These are phyloP conservation scores for Aspergillus sp. DNA, from an alignment of 2,329 filamentous ascomycete species.

Conservation along the genomic window DNA sequence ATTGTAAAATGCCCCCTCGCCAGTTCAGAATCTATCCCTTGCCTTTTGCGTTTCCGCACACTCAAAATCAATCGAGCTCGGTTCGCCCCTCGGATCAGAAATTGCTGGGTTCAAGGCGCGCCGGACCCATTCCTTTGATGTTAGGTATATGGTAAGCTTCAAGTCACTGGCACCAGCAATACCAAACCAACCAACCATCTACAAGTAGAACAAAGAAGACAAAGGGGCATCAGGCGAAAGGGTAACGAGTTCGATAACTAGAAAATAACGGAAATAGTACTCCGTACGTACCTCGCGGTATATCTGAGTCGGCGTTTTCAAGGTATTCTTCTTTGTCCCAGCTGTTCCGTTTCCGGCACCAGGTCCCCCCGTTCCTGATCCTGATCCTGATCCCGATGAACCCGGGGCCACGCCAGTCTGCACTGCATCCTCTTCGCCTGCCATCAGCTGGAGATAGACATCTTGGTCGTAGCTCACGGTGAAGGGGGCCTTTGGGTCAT, in stretches of 20 bases:
- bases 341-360: background rate
- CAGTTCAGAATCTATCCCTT: slow-evolving; percentile 9
- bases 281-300: slow-evolving; percentile 27
- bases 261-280: background rate
- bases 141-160: background rate
- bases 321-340: slow-evolving; percentile 13
- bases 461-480: slow-evolving; percentile 34
- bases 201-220: background rate
- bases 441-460: slow-evolving; percentile 29
- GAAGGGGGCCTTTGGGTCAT: slow-evolving; percentile 12
- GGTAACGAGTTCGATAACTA: background rate
- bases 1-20: background rate
- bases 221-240: background rate
- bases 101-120: slow-evolving; percentile 30
- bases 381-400: background rate
- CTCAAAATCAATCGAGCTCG: slow-evolving; percentile 29
- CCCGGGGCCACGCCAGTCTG: background rate
- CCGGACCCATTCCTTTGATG: slow-evolving; percentile 27
- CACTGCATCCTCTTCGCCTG: slow-evolving; percentile 14
- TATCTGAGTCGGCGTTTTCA: slow-evolving; percentile 30
- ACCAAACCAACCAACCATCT: too few relatives aligned
- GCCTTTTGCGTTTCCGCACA: slow-evolving; percentile 24
- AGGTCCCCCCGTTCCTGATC: slow-evolving; percentile 6
- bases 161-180: background rate
- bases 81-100: slow-evolving; percentile 24